Percentiles rank a stretch among this genome's conserved stretches.
These are phyloP conservation scores for Calonectria pteridis DNA, from an alignment of 2,329 filamentous ascomycete species.

Conservation along the genomic window DNA sequence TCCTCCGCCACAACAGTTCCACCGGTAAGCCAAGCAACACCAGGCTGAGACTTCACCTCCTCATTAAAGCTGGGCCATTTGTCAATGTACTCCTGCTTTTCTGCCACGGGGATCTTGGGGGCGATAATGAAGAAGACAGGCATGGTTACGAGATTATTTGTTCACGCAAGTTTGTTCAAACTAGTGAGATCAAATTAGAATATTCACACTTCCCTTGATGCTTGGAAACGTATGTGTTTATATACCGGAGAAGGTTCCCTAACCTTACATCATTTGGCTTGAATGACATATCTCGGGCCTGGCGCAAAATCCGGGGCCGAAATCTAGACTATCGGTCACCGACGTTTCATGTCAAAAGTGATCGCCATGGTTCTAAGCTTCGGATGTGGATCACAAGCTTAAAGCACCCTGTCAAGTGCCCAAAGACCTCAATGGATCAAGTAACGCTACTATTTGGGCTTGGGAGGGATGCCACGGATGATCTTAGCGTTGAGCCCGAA, in stretches of 20 bases:
- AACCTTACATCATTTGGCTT: neutral
- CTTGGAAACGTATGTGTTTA: neutral
- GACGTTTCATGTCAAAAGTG: neutral
- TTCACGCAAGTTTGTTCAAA: neutral
- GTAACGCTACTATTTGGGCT: neutral
- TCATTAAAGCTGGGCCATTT: conserved; percentile 18
- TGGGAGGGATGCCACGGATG: neutral
- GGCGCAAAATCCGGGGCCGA: neutral
- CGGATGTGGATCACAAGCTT: neutral
- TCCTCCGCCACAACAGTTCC: conserved; percentile 21
- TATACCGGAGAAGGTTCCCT: neutral
- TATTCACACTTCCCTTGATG: neutral
- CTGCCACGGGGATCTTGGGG: conserved; percentile 17
- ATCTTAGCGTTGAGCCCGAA: neutral
- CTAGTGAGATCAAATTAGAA: neutral
- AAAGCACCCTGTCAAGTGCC: neutral
- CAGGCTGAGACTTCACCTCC: conserved; percentile 24
- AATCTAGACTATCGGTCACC: neutral
- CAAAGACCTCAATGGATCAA: neutral
- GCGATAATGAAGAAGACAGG: conserved; percentile 23
- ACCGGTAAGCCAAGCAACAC: conserved; percentile 15
- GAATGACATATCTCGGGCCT: neutral
- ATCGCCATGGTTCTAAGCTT: neutral
- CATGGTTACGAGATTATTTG: conserved; percentile 15
- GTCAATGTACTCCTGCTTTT: conserved; percentile 20